Evolutionary conservation across 2,329 filamentous ascomycete genomes (phyloP).

Genomic region (Chaetomiaceae sp.): DNA sequence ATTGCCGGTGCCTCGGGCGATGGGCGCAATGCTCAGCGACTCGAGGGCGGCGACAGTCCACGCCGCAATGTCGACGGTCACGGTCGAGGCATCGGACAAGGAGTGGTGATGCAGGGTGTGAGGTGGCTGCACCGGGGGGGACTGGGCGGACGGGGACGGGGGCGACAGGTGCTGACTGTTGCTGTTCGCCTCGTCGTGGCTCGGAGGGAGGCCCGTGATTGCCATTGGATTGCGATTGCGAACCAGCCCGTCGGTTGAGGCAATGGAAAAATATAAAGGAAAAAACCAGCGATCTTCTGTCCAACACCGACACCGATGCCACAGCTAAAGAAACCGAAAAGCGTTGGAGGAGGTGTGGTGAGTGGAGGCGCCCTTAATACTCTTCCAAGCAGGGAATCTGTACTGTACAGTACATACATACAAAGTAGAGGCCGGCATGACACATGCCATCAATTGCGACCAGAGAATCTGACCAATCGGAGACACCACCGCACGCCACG

Average conservation of each 20-base stretch:
- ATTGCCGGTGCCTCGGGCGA: conserved; percentile 56
- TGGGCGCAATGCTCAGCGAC: conserved; percentile 51
- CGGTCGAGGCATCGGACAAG: conserved; percentile 27
- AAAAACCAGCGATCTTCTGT: no score
- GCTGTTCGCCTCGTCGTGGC: conserved; percentile 13
- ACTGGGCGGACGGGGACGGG: neutral
- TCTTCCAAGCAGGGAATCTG: no score
- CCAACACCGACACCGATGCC: no score
- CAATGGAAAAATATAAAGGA: neutral
- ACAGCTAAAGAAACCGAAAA: no score
- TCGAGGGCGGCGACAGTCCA: conserved; percentile 60
- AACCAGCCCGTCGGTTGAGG: neutral
- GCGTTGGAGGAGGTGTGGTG: no score
- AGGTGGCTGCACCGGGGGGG: conserved; percentile 5
- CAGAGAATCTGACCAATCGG: conserved; percentile 28
- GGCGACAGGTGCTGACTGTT: neutral
- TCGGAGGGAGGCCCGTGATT: conserved; percentile 15
- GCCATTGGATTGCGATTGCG: conserved; percentile 20
- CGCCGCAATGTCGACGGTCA: conserved; percentile 57
- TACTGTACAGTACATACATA: no score
- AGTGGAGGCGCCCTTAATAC: no score
- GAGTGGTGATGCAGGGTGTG: conserved; percentile 21
- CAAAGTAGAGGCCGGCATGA: conserved; percentile 25
- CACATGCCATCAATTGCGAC: conserved; percentile 17
- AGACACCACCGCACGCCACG: conserved; percentile 23